These are phyloP conservation scores for Ochetophila trinervis DNA, from an alignment of 306 rosid species.

Conservation along the genomic window DNA sequence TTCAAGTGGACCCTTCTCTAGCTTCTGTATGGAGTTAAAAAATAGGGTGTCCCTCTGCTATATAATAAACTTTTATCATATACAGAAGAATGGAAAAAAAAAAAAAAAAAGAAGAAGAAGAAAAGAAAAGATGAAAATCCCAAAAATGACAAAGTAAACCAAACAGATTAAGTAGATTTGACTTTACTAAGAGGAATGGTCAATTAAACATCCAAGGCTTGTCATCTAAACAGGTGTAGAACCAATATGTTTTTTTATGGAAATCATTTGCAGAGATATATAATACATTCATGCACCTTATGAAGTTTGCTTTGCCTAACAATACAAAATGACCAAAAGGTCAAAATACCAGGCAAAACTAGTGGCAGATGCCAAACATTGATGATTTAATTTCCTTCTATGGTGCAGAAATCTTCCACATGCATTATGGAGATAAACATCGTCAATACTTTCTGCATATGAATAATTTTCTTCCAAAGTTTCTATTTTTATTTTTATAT, in stretches of 20 bases:
- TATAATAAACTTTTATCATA: constrained; percentile 10
- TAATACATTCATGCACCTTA: constrained; percentile 30
- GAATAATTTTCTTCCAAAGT: background rate
- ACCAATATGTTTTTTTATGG: constrained; percentile 31
- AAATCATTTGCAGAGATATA: constrained; percentile 17
- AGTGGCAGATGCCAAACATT: constrained; percentile 12
- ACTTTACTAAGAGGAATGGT: constrained; percentile 39
- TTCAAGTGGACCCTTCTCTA: constrained; percentile 42
- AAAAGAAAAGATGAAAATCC: background rate
- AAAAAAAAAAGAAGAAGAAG: no score
- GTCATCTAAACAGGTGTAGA: constrained; percentile 55
- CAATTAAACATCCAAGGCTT: constrained; percentile 22
- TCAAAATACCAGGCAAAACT: constrained; percentile 11
- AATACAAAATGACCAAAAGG: constrained; percentile 29
- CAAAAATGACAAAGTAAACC: background rate
- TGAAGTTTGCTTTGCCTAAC: constrained; percentile 23
- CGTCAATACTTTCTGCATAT: background rate
- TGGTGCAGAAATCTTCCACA: background rate
- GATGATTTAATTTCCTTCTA: constrained; percentile 3
- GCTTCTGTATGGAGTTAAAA: constrained; percentile 24
- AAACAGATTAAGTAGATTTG: constrained; percentile 28
- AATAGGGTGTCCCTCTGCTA: constrained; percentile 7
- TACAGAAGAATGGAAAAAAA: constrained; percentile 26
- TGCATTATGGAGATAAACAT: background rate
- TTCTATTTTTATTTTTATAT: background rate